Percentiles rank a stretch among this genome's conserved stretches.
These are phyloP conservation scores for Rauvolfia tetraphylla DNA, from an alignment of 257 asterid genomes.

Conservation along the genomic window DNA sequence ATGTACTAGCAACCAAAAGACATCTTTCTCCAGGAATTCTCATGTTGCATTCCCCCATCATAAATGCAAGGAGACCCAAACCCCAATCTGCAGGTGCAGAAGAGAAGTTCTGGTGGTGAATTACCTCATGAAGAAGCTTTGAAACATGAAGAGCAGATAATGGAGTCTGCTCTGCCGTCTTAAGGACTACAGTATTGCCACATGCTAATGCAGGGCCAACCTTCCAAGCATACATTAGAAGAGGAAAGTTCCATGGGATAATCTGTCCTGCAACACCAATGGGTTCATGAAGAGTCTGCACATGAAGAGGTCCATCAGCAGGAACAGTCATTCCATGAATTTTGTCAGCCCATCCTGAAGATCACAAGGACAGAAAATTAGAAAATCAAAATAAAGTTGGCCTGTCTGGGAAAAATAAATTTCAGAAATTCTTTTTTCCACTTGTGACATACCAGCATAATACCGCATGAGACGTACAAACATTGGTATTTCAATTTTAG, in stretches of 20 bases:
- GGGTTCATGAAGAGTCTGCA: slow-evolving; percentile 94
- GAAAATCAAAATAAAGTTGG: neutral
- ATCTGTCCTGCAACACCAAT: slow-evolving; percentile 98
- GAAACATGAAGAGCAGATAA: slow-evolving; percentile 81
- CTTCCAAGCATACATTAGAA: slow-evolving; percentile 87
- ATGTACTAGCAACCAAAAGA: neutral
- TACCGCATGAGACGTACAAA: slow-evolving; percentile 70
- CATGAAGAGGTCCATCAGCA: slow-evolving; percentile 88
- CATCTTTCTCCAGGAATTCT: neutral
- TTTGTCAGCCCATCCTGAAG: slow-evolving; percentile 95
- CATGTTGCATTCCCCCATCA: neutral
- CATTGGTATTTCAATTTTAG: slow-evolving; percentile 74
- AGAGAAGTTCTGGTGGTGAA: neutral
- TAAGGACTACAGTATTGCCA: slow-evolving; percentile 79
- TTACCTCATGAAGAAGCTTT: slow-evolving; percentile 80
- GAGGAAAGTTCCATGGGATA: slow-evolving; percentile 98
- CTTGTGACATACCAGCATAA: slow-evolving; percentile 65
- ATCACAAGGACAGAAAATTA: neutral
- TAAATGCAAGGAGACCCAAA: neutral
- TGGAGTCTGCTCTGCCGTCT: slow-evolving; percentile 98
- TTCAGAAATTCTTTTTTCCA: neutral
- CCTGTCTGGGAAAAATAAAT: neutral
- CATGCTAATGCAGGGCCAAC: slow-evolving; percentile 92
- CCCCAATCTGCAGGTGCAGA: neutral
- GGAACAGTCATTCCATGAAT: slow-evolving; percentile 88